phyloP scores from a whole-genome alignment of 2,329 filamentous ascomycete genomes.

The Colletotrichum sojae region DNA sequence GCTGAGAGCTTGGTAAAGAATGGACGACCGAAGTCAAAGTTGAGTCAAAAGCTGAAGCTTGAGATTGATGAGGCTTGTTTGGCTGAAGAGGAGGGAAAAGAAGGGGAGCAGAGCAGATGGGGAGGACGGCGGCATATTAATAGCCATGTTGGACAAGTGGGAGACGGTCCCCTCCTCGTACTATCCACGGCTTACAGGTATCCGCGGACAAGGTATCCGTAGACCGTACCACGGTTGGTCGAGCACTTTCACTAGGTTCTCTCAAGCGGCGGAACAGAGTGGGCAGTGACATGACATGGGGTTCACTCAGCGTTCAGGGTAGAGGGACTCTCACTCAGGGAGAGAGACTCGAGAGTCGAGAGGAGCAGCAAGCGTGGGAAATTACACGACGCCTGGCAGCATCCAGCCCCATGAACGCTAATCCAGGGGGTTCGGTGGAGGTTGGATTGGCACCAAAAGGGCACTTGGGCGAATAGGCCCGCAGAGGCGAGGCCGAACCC shows the following conservation, averaged over 20 bases:
- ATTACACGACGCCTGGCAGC: slow-evolving; percentile 38
- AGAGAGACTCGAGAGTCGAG: neutral
- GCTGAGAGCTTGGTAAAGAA: slow-evolving; percentile 61
- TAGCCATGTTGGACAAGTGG: slow-evolving; percentile 49
- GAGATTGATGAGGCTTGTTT: slow-evolving; percentile 57
- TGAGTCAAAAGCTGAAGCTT: slow-evolving; percentile 57
- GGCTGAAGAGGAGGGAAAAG: slow-evolving; percentile 56
- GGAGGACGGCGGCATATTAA: slow-evolving; percentile 63
- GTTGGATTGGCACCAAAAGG: slow-evolving; percentile 35
- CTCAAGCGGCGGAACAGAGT: neutral
- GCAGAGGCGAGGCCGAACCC: slow-evolving; percentile 25
- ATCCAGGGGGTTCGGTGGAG: slow-evolving; percentile 42
- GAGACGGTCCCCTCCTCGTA: neutral
- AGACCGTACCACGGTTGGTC: no score
- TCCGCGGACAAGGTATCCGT: no score
- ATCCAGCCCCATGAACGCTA: slow-evolving; percentile 39
- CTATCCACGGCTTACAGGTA: no score
- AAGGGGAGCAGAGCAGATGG: slow-evolving; percentile 42
- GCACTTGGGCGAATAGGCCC: slow-evolving; percentile 32
- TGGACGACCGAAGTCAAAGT: slow-evolving; percentile 71
- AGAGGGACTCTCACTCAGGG: neutral
- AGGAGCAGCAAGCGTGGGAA: slow-evolving; percentile 34
- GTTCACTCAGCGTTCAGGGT: slow-evolving; percentile 4
- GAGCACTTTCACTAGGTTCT: no score
- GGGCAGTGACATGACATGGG: slow-evolving; percentile 30